Evolutionary conservation across 805 yeast species (phyloP), one percentile per base, ranked within the genome.

Genomic region (Wickerhamiella allomyrinae): DNA sequence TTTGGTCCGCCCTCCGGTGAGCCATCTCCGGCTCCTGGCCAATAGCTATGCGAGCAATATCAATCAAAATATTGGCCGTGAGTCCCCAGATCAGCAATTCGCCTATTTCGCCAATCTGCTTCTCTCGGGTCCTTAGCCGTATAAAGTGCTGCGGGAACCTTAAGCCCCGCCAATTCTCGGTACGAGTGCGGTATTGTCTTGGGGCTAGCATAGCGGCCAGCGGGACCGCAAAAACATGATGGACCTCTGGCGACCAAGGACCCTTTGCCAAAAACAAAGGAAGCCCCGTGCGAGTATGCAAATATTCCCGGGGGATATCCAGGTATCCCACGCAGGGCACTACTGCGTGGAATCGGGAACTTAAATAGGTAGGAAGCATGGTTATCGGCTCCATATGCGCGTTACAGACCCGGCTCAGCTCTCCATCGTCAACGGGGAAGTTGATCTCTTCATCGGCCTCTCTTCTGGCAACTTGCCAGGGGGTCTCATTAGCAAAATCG

Each of bases 361-460:
- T 80, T 15, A 89, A 59, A 55, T 84, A 87, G 42, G 85, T 70
- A 1, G 97, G 96, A 50, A 87, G 55, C 8, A 68, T 66, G 33
- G 71, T 69, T 23, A 86, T 54, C 42, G 70, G 73, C 41, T 80
- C 83, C 22, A 86, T 63, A 20, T 61, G 58, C 52, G 79, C 62
- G 44, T 79, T 72, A 50, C 67, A 58, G 9, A 71, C 69, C 19
- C 14, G 29, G 34, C n/a, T n/a, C n/a, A n/a, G n/a, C n/a, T n/a
- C n/a, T n/a, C n/a, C n/a, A n/a, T 42, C 35, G 37, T 44, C 48
- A 8, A 23, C 25, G 25, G 14, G 54, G 33, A 39, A 84, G 57
- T 95, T 95, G 39, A 87, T 82, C 57, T 87, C 97, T 56, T 87
- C 97, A 43, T 69, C 71, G 47, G 86, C 76, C 58, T 87, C 97